These are phyloP conservation scores for Candida sphagnicola DNA, from an alignment of 805 yeast genomes.

Conservation along the genomic window DNA sequence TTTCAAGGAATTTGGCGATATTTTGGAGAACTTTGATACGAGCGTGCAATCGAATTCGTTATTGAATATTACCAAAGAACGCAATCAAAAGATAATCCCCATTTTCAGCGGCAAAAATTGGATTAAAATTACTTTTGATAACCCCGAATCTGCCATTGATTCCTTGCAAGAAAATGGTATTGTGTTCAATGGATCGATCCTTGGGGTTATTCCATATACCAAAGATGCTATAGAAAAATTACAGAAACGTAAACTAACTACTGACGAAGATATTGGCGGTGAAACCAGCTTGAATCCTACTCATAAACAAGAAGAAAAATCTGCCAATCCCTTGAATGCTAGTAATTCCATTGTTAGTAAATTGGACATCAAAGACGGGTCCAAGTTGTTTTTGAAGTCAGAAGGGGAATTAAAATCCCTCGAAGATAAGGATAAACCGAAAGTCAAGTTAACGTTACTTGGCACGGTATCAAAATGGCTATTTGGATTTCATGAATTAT, in stretches of 20 bases:
- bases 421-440: conserved; percentile 9
- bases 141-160: conserved; percentile 68
- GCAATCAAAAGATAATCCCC: conserved; percentile 39
- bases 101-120: conserved; percentile 83
- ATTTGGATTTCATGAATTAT: conserved; percentile 43
- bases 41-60: conserved; percentile 11
- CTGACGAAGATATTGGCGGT: conserved; percentile 48
- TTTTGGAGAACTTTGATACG: conserved; percentile 67
- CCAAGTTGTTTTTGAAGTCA: conserved; percentile 29
- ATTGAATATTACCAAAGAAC: conserved; percentile 7
- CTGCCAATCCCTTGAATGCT: background rate
- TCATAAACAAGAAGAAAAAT: background rate
- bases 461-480: conserved; percentile 31
- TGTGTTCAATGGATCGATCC: conserved; percentile 60
- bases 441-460: conserved; percentile 25
- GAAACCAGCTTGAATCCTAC: conserved; percentile 8
- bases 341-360: conserved; percentile 16
- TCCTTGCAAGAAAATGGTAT: conserved; percentile 84
- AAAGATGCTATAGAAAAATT: conserved; percentile 59
- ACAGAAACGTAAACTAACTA: conserved; percentile 39
- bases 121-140: conserved; percentile 85
- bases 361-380: conserved; percentile 38
- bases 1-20: conserved; percentile 75
- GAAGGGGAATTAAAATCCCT: conserved; percentile 4
- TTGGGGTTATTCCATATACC: conserved; percentile 68